These are phyloP conservation scores for Novymonas esmeraldas DNA, from an alignment of 208 protist species.

Conservation along the genomic window DNA sequence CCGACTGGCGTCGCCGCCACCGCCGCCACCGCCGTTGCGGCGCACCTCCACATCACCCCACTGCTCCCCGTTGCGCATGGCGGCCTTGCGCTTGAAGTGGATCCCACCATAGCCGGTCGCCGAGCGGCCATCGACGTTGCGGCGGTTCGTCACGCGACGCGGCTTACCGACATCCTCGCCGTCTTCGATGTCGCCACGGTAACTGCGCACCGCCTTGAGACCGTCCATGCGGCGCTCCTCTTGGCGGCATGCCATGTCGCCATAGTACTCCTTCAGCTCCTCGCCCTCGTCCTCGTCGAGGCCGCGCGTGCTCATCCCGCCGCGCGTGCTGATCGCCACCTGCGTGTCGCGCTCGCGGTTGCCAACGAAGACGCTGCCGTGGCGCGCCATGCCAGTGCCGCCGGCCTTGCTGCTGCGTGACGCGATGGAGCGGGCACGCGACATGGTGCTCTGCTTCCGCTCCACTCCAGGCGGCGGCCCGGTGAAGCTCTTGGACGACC, in stretches of 20 bases:
- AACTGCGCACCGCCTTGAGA: slow-evolving; percentile 45
- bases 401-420: slow-evolving; percentile 25
- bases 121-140: slow-evolving; percentile 39
- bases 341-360: slow-evolving; percentile 56
- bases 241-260: slow-evolving; percentile 61
- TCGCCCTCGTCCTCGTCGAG: slow-evolving; percentile 35
- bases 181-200: slow-evolving; percentile 58
- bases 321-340: slow-evolving; percentile 47
- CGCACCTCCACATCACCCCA: slow-evolving; percentile 62
- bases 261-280: slow-evolving; percentile 63
- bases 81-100: slow-evolving; percentile 58
- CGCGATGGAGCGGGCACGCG: slow-evolving; percentile 26
- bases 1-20: too few relatives aligned
- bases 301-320: slow-evolving; percentile 32
- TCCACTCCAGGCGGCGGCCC: slow-evolving; percentile 35
- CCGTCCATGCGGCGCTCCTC: slow-evolving; percentile 45
- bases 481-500: slow-evolving; percentile 44
- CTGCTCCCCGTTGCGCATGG: slow-evolving; percentile 61
- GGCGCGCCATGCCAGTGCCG: slow-evolving; percentile 37
- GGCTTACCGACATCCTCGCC: slow-evolving; percentile 62
- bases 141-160: slow-evolving; percentile 49
- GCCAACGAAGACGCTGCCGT: slow-evolving; percentile 51
- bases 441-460: slow-evolving; percentile 27
- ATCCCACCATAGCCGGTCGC: slow-evolving; percentile 72
- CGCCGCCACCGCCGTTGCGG: slow-evolving; percentile 8